Base-by-base conservation (phyloP, 164 flowering plant genomes). In the Buxus sempervirens region DNA sequence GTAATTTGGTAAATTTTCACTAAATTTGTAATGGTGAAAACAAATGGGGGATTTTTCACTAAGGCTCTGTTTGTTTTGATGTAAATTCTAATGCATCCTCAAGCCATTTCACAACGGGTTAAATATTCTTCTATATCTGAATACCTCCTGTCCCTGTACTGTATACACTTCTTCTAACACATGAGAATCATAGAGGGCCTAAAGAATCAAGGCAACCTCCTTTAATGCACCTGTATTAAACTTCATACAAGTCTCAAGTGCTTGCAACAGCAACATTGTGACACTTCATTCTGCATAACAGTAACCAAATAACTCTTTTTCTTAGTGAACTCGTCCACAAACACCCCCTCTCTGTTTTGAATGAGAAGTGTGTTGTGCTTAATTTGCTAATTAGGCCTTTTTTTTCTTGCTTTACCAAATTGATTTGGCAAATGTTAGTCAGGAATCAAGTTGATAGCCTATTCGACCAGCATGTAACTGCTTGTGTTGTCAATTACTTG, bases 51-150 rank as follows among this genome's bases (percentile, higher is more conserved):
- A n/a, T n/a, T n/a, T n/a, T n/a, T n/a, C n/a, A n/a, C n/a, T n/a
- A n/a, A n/a, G n/a, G n/a, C n/a, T n/a, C n/a, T n/a, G n/a, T n/a
- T n/a, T n/a, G n/a, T n/a, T n/a, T n/a, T n/a, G n/a, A n/a, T n/a
- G n/a, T n/a, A n/a, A n/a, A n/a, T n/a, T n/a, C n/a, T n/a, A n/a
- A n/a, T 8, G 88, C 88, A 73, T 66, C 81, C 82, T 80, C 80
- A 12, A 84, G 81, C 88, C 88, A 84, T 27, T 77, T 81, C 9
- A 82, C 65, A 54, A 84, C 79, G 0, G 88, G 85, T 65, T 73
- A 67, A 19, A 66, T 80, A 70, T 80, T 79, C 82, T 82, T 84
- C 88, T 84, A 82, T 9, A 84, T 64, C 28, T 63, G 81, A 73
- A 57, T 77, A 12, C 58, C 67, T 14, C 83, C 83, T 0, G 7